Base-by-base conservation (phyloP, 1,284 basidiomycete species). In the Puccinia novopanici region DNA sequence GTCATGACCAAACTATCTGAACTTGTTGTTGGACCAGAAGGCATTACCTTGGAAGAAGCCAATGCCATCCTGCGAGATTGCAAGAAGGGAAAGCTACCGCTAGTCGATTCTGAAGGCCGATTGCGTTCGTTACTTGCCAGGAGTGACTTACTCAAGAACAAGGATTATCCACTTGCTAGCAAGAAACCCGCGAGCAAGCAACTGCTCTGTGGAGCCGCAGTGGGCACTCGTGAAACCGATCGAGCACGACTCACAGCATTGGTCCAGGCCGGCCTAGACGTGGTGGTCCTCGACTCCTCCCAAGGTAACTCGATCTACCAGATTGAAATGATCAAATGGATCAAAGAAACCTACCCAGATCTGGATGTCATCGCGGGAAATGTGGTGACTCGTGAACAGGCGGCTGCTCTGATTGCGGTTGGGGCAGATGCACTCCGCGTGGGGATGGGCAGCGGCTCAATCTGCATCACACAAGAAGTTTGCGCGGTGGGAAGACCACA, bases 401-500 rank as follows among this genome's bases (percentile, higher is more conserved):
- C 96, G 4, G 96, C 97, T 22, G 91, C 89, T 79, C 91, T 99
- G 81, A 98, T 99, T 83, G 91, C 90, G 30, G 96, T 94, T 8
- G 97, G 96, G 81, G 96, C 95, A 9, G 96, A 99, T 84, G 96
- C 89, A 55, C 89, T 99, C 13, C 92, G 94, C 68, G 89, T 99
- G 61, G 97, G 96, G 76, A 99, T 99, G 96, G 96, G 96, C 73
- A 94, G 92, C 19, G 96, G 96, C 24, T 97, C 94, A 15, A 99
- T 99, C 85, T 99, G 96, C 86, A 99, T 99, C 87, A 99, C 96
- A 5, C 96, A 99, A 87, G 96, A 99, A 86, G 93, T 99, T 84
- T 99, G 98, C 93, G 96, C 97, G n/a, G 96, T 98, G 79, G 97
- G 96, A 45, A 91, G 96, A 50, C 97, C 96, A 0, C 96, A 99